Base-by-base conservation (phyloP, 805 yeast genomes). In the Grigorovia humatica region DNA sequence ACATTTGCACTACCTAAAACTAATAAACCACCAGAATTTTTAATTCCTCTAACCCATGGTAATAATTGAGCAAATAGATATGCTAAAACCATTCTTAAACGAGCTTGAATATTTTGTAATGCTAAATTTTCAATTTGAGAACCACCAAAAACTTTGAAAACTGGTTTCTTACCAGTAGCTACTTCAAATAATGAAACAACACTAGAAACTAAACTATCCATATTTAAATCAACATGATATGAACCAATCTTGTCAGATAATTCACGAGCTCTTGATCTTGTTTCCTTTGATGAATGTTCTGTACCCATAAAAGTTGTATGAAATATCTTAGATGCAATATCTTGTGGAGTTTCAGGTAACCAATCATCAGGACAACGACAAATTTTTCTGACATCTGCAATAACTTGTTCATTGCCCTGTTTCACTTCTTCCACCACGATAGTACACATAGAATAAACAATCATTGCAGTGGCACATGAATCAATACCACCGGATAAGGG, bases 401-500 rank as follows among this genome's bases (percentile, higher is more conserved):
- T 76, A 4, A 93, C 99, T 61, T 83, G 88, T 50, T 73, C 57
- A 59, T 88, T 82, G 9, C 89, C 90, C n/a, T 76, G 72, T 11
- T 64, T 62, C 47, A 83, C 79, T n/a, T 87, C 90, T 17, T 76
- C 68, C 1, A 81, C 81, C 0, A 91, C 97, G 18, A 91, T 70
- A 38, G 88, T 73, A 65, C 98, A 91, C 99, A 93, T 93, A 19
- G 95, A 86, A 63, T 85, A 87, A 29, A 93, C 95, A 60, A 93
- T 89, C 17, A 86, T 86, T 0, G 98, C 93, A 0, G 99, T 93
- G 1, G 99, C 96, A 73, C 99, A 95, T 40, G 96, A 86, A 65
- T 93, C 99, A 56, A 93, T 91, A 48, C 99, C 99, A 18, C 99
- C 99, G 66, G 95, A 85, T 48, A 93, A 73, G 0, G 99, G 98